Base-by-base conservation (phyloP, 108 stramenopile genomes). In the Pseudonitzschia delicatissima region DNA sequence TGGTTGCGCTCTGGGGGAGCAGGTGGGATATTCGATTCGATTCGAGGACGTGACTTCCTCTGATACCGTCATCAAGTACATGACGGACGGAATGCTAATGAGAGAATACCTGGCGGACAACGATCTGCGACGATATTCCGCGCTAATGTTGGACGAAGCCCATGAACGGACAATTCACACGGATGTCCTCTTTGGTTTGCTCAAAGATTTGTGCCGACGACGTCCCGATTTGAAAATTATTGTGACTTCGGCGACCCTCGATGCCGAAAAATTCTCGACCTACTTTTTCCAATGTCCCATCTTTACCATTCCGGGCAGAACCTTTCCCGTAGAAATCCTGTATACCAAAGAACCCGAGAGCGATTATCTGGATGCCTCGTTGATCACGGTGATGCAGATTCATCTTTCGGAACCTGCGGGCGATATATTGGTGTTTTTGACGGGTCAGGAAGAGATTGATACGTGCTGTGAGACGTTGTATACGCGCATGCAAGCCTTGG, bases 31-130 rank as follows among this genome's bases (percentile, higher is more conserved):
- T 80, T 87, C 92, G 3, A 98, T 99, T 69, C 96, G 98, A 50
- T 99, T 99, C 79, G 97, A 99, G 60, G 98, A 99, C 82, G 86
- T 93, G 40, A 99, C 98, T 2, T 90, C 88, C 8, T 77, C 87
- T 25, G 78, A 90, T 33, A 96, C 96, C 4, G 85, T 95, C 23
- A 92, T 99, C 63, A 99, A 99, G 84, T 99, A 98, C 85, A 98
- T 98, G 97, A 99, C 98, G 13, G 98, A 99, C 80, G 98, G 97
- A 48, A 98, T 98, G 94, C 74, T 99, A 13, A 95, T 99, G 97
- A 87, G 98, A 94, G 88, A 92, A 70, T 93, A 96, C 62, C 78
- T 95, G 26, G 90, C 90, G 21, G 96, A 96, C 72, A 90, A 91
- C 67, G 92, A 93, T 72, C 77, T 98, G 49, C 82, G 77, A 32